Conservation (phyloP, 108 stramenopile genomes). For the Nitzschia sp. region DNA sequence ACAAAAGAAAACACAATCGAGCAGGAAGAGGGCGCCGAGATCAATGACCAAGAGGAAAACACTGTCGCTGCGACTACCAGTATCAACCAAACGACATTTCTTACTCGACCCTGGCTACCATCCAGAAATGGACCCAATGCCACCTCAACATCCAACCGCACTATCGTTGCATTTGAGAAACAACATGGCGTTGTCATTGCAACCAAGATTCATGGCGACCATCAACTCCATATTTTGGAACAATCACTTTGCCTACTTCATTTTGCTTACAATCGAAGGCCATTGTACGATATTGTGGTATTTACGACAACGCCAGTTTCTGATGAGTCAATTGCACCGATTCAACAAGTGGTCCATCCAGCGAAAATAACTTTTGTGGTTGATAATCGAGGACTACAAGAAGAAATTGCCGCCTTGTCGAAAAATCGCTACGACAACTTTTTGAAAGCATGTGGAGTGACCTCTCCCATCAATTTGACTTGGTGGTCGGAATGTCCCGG, state of each 20-base stretch:
- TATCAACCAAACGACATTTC: background rate
- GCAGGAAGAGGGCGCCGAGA: too few species aligned
- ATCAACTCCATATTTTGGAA: slow-evolving; percentile 13
- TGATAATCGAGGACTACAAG: slow-evolving; percentile 39
- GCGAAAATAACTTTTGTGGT: slow-evolving; percentile 41
- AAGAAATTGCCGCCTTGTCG: slow-evolving; percentile 28
- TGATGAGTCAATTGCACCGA: slow-evolving; percentile 7
- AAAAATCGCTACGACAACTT: slow-evolving; percentile 3
- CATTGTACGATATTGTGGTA: slow-evolving; percentile 39
- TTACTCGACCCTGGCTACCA: background rate
- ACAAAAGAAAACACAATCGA: too few species aligned
- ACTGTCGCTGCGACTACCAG: background rate
- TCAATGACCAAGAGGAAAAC: too few species aligned
- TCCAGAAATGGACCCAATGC: background rate
- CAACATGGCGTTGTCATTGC: slow-evolving; percentile 46
- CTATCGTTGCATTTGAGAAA: slow-evolving; percentile 6
- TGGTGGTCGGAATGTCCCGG: slow-evolving; percentile 32
- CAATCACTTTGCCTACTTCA: slow-evolving; percentile 42
- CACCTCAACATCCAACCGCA: background rate
- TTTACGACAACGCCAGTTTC: slow-evolving; percentile 34
- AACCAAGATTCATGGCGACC: slow-evolving; percentile 45
- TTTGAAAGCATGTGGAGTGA: slow-evolving; percentile 30
- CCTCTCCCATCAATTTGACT: slow-evolving; percentile 5
- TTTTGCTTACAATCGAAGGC: slow-evolving; percentile 38
- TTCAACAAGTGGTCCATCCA: slow-evolving; percentile 23